Evolutionary conservation across 441 rosid species (phyloP), one percentile per base, ranked within the genome.

Genomic region (Gossypium schwendimanii): DNA sequence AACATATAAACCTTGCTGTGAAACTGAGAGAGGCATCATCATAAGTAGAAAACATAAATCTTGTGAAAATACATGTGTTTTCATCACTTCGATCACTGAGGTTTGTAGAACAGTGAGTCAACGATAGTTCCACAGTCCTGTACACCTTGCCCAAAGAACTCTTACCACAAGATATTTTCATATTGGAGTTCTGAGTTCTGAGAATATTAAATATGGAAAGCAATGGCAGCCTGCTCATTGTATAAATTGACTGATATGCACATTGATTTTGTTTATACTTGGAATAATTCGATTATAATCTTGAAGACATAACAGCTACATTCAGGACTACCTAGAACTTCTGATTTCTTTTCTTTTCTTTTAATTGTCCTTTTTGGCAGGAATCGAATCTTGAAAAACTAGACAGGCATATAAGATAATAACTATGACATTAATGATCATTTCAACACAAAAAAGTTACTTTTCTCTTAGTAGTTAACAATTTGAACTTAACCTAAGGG

Each of bases 11-110:
- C 49, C 17, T 21, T 1, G 63, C 24, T 53, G 33, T 20, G 76
- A 53, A 65, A 28, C 17, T 53, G 28, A 59, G 41, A 50, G 28
- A 63, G 77, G 73, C 41, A 63, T 62, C 55, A 15, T 18, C 44
- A 68, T 45, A 33, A 64, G 63, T 39, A 45, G 70, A 62, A 70
- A 28, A 52, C 74, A 72, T 61, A 59, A 69, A 24, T 44, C n/a
- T 24, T 21, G 17, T 7, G 11, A 26, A 50, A 60, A 17, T 17
- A 23, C 6, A 39, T 2, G 24, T 10, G 60, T 17, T 71, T 68
- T 50, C 62, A 63, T 63, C 70, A 66, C 21, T 69, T 69, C 74
- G 61, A 74, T 52, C 63, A 45, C 58, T 71, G 63, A 64, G 15
- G 66, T 33, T 36, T 54, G 24, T 6, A 65, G 63, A 36, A 50